Evolutionary conservation across 1,284 basidiomycete species (phyloP).

Genomic region (Rhodofomes roseus): DNA sequence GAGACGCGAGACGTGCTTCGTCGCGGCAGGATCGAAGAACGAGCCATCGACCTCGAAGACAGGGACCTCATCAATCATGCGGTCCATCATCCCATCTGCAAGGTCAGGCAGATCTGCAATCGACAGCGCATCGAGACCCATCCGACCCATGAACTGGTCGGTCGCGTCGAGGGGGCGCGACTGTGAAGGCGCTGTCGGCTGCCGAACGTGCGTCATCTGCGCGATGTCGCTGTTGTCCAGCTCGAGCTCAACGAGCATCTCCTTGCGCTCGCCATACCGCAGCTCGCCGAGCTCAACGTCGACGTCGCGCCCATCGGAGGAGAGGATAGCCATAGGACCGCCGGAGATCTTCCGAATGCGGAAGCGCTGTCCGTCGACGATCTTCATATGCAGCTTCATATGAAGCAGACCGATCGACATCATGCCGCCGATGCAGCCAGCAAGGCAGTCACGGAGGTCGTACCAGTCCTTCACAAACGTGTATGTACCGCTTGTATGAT

Average conservation of each 20-base stretch:
- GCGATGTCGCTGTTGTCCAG: constrained; percentile 70
- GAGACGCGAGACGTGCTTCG: constrained; percentile 79
- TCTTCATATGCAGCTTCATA: constrained; percentile 90
- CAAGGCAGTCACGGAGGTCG: constrained; percentile 83
- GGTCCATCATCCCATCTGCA: constrained; percentile 82
- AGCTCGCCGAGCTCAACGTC: constrained; percentile 95
- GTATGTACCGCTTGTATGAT: constrained; percentile 96
- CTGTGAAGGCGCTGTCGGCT: constrained; percentile 11
- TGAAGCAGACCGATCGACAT: constrained; percentile 87
- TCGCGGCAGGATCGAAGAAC: constrained; percentile 84
- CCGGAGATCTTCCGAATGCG: constrained; percentile 89
- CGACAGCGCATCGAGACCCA: constrained; percentile 71
- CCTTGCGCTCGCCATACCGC: constrained; percentile 87
- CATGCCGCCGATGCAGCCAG: constrained; percentile 91
- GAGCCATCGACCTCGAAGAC: constrained; percentile 90
- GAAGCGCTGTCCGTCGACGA: constrained; percentile 81
- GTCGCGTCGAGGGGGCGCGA: constrained; percentile 59
- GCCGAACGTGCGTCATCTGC: constrained; percentile 19
- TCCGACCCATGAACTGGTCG: constrained; percentile 76
- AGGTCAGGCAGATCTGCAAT: constrained; percentile 72
- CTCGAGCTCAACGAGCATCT: constrained; percentile 93
- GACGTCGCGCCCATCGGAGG: constrained; percentile 86
- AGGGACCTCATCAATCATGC: constrained; percentile 91
- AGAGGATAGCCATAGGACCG: constrained; percentile 77
- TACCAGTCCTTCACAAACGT: constrained; percentile 97